These are phyloP conservation scores for Meira miltonrushii DNA, from an alignment of 1,284 basidiomycete species.

Conservation along the genomic window DNA sequence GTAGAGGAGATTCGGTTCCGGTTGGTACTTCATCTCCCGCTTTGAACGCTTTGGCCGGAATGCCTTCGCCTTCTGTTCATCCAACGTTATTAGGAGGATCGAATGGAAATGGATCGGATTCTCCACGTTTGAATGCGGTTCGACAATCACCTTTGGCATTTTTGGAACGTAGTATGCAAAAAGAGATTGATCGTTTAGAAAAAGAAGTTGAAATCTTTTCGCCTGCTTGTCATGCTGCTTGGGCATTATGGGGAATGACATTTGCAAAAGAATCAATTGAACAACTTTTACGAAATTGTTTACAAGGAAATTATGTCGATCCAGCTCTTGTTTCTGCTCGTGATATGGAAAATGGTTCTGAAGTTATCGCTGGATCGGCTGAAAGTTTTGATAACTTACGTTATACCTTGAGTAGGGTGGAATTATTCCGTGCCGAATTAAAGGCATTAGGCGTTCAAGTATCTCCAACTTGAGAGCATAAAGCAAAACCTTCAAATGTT, in stretches of 20 bases:
- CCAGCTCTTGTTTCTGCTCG: too few species aligned
- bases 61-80: background rate
- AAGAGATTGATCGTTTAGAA: slow-evolving; percentile 45
- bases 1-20: background rate
- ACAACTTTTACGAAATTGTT: slow-evolving; percentile 18
- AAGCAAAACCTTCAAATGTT: too few species aligned
- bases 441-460: slow-evolving; percentile 13
- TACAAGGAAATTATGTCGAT: too few species aligned
- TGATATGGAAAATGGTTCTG: background rate
- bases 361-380: slow-evolving; percentile 20
- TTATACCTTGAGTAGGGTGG: slow-evolving; percentile 42
- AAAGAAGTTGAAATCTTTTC: slow-evolving; percentile 42
- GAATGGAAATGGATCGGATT: background rate
- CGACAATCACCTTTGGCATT: slow-evolving; percentile 19
- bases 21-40: background rate
- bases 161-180: slow-evolving; percentile 30
- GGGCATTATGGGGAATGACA: slow-evolving; percentile 50
- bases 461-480: background rate
- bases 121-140: background rate
- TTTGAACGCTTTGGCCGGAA: background rate
- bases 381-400: slow-evolving; percentile 46
- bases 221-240: slow-evolving; percentile 45
- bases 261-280: slow-evolving; percentile 43
- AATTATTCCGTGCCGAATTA: slow-evolving; percentile 42
- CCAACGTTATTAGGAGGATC: background rate